Evolutionary conservation across 225 moss, liverwort and hornwort genomes (phyloP), one percentile per base, ranked within the genome.

Genomic region (Climacium dendroides): DNA sequence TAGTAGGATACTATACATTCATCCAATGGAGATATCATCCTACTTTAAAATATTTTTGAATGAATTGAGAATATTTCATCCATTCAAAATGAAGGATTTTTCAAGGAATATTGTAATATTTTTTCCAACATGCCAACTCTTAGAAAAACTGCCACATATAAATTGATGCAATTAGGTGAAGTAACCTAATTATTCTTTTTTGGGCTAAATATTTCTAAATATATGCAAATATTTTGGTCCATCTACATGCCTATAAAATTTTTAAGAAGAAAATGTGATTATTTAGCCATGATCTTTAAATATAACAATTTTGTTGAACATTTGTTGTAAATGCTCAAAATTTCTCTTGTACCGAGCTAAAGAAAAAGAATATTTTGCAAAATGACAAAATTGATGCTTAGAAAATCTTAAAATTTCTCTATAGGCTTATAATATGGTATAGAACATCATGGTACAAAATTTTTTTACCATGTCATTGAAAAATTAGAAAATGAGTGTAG

Each of bases 391-490:
- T 39, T 69, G 39, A 3, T 13, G 9, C 1, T 66, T 3, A 6
- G 11, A n/a, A 66, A n/a, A 9, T 3, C 2, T n/a, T 3, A 65
- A 65, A 19, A 3, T 5, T 17, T 32, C 2, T 65, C 11, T 0
- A 19, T n/a, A 19, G 5, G 2, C 35, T 35, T 11, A 65, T 6
- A n/a, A 35, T 65, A 35, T 65, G 9, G 2, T n/a, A 1, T 20
- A 66, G n/a, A 66, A 66, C 0, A 66, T 66, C 1, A 66, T 66
- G 4, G 34, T 65, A 35, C 35, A 20, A n/a, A 20, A 3, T 20
- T 66, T 66, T 11, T 66, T 18, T 20, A 35, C 1, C 20, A 66
- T n/a, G 5, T 19, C 64, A 22, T 0, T 67, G 0, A 12, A 67
- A 20, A 22, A 67, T 66, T n/a, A n/a, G n/a, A n/a, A n/a, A n/a